Evolutionary conservation across 1,284 basidiomycete genomes (phyloP), one percentile per base, ranked within the genome.

Genomic region (Cutaneotrichosporon cutaneum): DNA sequence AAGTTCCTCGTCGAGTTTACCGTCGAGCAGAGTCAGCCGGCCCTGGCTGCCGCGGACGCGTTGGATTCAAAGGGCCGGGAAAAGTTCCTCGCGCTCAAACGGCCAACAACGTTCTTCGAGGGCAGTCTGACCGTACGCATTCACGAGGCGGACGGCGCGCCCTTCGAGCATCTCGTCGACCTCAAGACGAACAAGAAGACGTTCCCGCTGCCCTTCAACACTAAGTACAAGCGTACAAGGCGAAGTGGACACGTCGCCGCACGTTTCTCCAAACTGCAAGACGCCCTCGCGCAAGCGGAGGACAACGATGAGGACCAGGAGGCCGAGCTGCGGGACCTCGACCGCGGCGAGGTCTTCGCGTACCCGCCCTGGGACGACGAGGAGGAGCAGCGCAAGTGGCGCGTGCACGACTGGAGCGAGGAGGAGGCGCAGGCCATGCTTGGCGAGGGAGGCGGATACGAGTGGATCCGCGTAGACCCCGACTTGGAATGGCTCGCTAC

Each of bases 381-480:
- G 68, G 90, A 94, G 72, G 91, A 96, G 74, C 87, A 94, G 57
- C 88, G 92, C 73, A 88, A 89, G 64, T 99, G 96, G 94, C 90
- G 89, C 72, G 94, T 99, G 2, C 90, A 90, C 13, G 96, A 98
- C 77, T 99, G 94, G 96, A 94, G 90, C 5, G 95, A 97, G 74
- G 93, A 96, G 70, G 94, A 98, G 67, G 95, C 97, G 74, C 87
- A 88, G 64, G 84, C 85, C 52, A 97, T 98, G 92, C 88, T 88
- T 64, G 92, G 90, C 47, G 94, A 94, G 65, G 63, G 66, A 21
- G 74, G 76, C 4, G 76, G 76, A 5, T 99, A 98, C 81, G 96
- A 99, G 80, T 99, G 96, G 96, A 99, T 99, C 68, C 85, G 96
- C 63, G 92, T 99, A 83, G 96, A 99, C 76, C 93, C 96, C 21